A percentile compares a stretch with the other conserved stretches of the same genome.
Conservation (phyloP, 345 rosid genomes). For the Arabidopsis suecica region DNA sequence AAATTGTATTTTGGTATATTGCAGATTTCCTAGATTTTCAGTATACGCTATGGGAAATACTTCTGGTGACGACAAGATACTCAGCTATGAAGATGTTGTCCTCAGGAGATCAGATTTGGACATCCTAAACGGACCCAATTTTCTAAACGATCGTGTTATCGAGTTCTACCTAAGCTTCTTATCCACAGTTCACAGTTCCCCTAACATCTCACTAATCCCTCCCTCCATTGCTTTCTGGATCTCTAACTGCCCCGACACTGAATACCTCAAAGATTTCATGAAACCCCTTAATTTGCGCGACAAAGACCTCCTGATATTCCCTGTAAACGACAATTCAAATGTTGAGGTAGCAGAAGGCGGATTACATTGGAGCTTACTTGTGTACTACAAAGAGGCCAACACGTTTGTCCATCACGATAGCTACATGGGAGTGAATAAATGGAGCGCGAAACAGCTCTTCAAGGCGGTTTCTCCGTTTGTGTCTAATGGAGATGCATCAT, state of each 20-base stretch:
- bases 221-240: constrained; percentile 91
- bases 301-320: constrained; percentile 65
- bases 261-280: constrained; percentile 59
- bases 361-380: constrained; percentile 85
- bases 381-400: constrained; percentile 56
- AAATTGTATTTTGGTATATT: background rate
- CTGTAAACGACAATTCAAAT: constrained; percentile 71
- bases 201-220: constrained; percentile 63
- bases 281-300: constrained; percentile 59
- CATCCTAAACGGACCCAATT: constrained; percentile 61
- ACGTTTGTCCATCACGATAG: constrained; percentile 84
- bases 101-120: constrained; percentile 78
- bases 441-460: constrained; percentile 53
- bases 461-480: constrained; percentile 52
- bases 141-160: constrained; percentile 74
- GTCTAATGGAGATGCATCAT: constrained; percentile 45
- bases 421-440: constrained; percentile 50
- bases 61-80: constrained; percentile 71
- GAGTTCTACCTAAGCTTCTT: constrained; percentile 84
- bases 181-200: constrained; percentile 53
- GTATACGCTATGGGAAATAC: constrained; percentile 53
- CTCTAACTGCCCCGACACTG: constrained; percentile 62
- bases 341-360: constrained; percentile 80
- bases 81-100: constrained; percentile 79
- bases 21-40: constrained; percentile 9